Conservation (phyloP, 768 basidiomycete genomes). For the Russula abietina region DNA sequence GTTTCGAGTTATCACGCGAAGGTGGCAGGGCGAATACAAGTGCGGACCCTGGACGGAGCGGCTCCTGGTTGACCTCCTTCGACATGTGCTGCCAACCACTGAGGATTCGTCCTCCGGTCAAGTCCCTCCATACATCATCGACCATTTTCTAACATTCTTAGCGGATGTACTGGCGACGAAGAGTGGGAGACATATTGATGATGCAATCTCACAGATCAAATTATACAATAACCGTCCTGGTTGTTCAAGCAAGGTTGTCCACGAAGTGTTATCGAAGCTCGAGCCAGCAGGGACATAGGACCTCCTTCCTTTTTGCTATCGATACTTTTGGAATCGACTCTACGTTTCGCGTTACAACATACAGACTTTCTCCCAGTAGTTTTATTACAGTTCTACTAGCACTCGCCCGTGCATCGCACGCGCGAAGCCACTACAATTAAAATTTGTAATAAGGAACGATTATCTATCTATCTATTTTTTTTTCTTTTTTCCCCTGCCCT, state of each 20-base stretch:
- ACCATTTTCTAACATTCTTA: neutral
- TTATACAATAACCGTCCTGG: neutral
- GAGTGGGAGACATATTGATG: neutral
- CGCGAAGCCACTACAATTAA: no score
- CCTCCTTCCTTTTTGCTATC: neutral
- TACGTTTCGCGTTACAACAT: no score
- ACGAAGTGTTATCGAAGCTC: neutral
- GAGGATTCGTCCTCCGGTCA: neutral
- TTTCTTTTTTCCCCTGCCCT: no score
- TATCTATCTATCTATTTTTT: no score
- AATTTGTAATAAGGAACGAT: no score
- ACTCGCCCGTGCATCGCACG: no score
- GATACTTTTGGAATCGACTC: neutral
- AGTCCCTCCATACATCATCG: neutral
- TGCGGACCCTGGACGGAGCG: neutral
- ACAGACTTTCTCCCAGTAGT: no score
- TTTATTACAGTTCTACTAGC: no score
- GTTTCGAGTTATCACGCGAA: neutral
- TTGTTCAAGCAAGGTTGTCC: neutral
- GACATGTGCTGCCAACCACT: neutral
- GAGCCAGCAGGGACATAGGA: neutral
- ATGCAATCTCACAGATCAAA: neutral
- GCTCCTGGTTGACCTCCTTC: neutral
- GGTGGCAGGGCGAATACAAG: neutral
- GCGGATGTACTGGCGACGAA: neutral